phyloP scores from a whole-genome alignment of 2,329 filamentous ascomycete species.

The Alternaria hordeiaustralica region DNA sequence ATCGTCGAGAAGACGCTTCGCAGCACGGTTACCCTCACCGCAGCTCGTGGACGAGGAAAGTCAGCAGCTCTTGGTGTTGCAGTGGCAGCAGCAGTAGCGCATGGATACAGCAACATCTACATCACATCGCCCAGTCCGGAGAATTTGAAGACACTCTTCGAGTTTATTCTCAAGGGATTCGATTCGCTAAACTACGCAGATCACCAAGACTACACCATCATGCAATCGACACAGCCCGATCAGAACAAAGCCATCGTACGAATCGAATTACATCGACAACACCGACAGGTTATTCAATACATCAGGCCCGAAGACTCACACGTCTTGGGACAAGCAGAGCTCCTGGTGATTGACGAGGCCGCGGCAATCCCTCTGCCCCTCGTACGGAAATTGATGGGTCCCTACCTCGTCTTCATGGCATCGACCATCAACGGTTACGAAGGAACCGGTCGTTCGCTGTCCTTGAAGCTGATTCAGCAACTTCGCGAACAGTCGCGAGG shows the following conservation, averaged over 20 bases:
- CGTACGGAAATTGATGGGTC: conserved; percentile 92
- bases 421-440: conserved; percentile 99
- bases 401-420: conserved; percentile 98
- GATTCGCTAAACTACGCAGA: conserved; percentile 93
- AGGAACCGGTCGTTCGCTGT: conserved; percentile 92
- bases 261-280: conserved; percentile 92
- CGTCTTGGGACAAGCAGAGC: conserved; percentile 90
- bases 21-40: conserved; percentile 92
- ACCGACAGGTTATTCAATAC: conserved; percentile 98
- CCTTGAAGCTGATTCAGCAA: conserved; percentile 95
- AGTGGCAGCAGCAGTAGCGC: conserved; percentile 89
- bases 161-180: conserved; percentile 98
- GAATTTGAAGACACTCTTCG: conserved; percentile 97
- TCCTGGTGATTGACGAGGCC: conserved; percentile 96
- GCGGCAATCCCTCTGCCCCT: conserved; percentile 93
- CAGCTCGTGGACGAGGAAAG: conserved; percentile 93
- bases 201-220: conserved; percentile 96
- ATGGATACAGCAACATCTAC: conserved; percentile 99
- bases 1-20: conserved; percentile 95
- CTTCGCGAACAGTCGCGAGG: conserved; percentile 88
- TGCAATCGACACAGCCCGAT: conserved; percentile 96
- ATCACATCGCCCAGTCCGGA: conserved; percentile 97
- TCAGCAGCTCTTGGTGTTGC: conserved; percentile 95
- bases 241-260: conserved; percentile 99
- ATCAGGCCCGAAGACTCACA: conserved; percentile 97